Conservation (phyloP, 2,329 filamentous ascomycete genomes). For the Colletotrichum paranaense region DNA sequence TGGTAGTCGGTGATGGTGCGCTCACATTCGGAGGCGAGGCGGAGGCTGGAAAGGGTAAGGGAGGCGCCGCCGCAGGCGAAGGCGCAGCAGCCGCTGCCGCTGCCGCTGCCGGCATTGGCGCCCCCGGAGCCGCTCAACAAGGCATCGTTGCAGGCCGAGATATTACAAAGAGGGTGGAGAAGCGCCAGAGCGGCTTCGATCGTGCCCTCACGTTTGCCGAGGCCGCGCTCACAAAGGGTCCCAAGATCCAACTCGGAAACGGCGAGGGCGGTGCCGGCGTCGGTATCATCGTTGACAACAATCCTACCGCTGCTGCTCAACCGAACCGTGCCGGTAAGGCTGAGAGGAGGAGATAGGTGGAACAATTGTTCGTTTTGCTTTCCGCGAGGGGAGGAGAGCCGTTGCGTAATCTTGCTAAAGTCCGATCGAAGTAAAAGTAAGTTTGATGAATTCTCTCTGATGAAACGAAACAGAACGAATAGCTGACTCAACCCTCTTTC, state of each 20-base stretch:
- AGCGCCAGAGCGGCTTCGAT: constrained; percentile 53
- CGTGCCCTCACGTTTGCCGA: constrained; percentile 52
- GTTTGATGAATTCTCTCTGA: background rate
- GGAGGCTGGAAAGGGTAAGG: constrained; percentile 23
- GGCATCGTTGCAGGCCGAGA: constrained; percentile 3
- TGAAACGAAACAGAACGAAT: background rate
- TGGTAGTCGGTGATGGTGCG: constrained; percentile 54
- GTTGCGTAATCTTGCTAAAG: constrained; percentile 21
- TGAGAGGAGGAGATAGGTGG: background rate
- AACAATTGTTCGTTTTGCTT: background rate
- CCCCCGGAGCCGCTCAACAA: background rate
- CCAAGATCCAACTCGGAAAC: constrained; percentile 53
- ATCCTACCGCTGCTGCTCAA: constrained; percentile 41
- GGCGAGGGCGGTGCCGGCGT: constrained; percentile 52
- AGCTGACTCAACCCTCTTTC: background rate
- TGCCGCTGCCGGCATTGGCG: background rate
- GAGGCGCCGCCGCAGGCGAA: background rate
- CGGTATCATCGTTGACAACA: constrained; percentile 53
- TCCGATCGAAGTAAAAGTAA: constrained; percentile 30
- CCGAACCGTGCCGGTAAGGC: constrained; percentile 1
- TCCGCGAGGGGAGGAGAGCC: background rate
- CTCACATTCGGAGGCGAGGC: constrained; percentile 54
- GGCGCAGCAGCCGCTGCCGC: constrained; percentile 26
- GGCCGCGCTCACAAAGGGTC: constrained; percentile 51
- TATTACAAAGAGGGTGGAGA: constrained; percentile 39